phyloP scores from a whole-genome alignment of 306 rosid genomes.

The Gillenia trifoliata region DNA sequence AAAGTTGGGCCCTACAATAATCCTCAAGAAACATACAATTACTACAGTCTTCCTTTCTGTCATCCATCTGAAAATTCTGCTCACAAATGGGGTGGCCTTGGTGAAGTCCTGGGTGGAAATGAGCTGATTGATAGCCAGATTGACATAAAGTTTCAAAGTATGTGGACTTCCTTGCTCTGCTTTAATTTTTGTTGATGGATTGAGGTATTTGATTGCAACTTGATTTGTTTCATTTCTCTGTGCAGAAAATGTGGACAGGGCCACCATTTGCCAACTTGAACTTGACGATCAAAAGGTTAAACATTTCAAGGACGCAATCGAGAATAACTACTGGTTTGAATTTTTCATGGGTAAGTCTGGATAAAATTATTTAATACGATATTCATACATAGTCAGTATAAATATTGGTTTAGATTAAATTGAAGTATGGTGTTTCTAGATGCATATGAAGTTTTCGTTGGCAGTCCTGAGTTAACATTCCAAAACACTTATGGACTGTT shows the following conservation, averaged over 20 bases:
- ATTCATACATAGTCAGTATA: too few relatives aligned
- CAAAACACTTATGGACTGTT: background rate
- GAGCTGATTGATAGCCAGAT: constrained; percentile 89
- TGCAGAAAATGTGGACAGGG: constrained; percentile 75
- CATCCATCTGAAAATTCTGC: constrained; percentile 49
- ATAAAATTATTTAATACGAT: background rate
- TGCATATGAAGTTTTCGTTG: background rate
- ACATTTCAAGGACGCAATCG: constrained; percentile 93
- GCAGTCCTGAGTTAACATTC: background rate
- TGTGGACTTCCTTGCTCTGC: constrained; percentile 14
- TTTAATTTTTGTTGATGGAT: constrained; percentile 14
- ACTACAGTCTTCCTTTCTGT: constrained; percentile 92
- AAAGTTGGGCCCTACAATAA: constrained; percentile 98
- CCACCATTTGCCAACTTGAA: constrained; percentile 52
- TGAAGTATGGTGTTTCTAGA: background rate
- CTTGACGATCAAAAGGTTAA: constrained; percentile 64
- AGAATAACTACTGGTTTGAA: constrained; percentile 90
- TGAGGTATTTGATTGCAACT: constrained; percentile 9
- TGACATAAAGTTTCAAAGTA: constrained; percentile 72
- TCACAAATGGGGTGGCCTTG: constrained; percentile 99
- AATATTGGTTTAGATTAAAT: background rate
- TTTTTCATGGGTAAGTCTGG: constrained; percentile 89
- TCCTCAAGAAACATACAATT: constrained; percentile 98
- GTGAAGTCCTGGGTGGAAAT: constrained; percentile 97
- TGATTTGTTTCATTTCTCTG: background rate